Evolutionary conservation across 129 eudicot genomes (phyloP), one percentile per base, ranked within the genome.

Genomic region (Flaveria sonorensis): DNA sequence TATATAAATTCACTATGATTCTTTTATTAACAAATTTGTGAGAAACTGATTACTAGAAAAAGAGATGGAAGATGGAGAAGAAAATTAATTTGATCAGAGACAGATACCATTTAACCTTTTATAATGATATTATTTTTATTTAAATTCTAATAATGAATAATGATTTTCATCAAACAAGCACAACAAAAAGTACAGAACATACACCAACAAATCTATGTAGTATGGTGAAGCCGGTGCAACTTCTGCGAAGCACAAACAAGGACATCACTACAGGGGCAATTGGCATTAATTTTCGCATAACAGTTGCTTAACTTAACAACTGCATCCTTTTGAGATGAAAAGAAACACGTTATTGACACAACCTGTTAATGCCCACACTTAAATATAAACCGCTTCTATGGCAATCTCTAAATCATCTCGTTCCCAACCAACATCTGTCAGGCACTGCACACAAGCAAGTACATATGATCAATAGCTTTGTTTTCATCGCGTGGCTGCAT

Each of bases 381-480:
- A n/a, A n/a, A 7, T 52, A 52, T 52, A 6, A 52, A 52, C 60
- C 18, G 60, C 60, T n/a, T 52, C 60, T 52, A 56, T 56, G 28
- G 1, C 19, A 4, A 19, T 56, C 62, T 56, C 62, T 56, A 56
- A 56, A 56, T 56, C 62, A 18, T 19, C 62, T 56, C 2, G 10
- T 52, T 56, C 24, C 62, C 62, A 19, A 56, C 52, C 45, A 30
- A 30, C 60, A 73, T 24, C 51, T 59, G 64, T 45, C 64, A 67
- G 15, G 21, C 60, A 65, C 83, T 81, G 84, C 75, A 74, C 71
- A 81, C 6, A 53, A 71, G 39, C 6, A 4, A 2, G 1, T 30
- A 60, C 71, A 21, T 15, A 30, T 30, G 0, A 4, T 30, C 36
- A 30, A 3, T 30, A 30, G 36, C 36, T 30, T 3, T 30, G 36